A percentile compares a stretch with the other conserved stretches of the same genome.
Conservation (phyloP, 805 yeast genomes). For the Brettanomyces bruxellensis region DNA sequence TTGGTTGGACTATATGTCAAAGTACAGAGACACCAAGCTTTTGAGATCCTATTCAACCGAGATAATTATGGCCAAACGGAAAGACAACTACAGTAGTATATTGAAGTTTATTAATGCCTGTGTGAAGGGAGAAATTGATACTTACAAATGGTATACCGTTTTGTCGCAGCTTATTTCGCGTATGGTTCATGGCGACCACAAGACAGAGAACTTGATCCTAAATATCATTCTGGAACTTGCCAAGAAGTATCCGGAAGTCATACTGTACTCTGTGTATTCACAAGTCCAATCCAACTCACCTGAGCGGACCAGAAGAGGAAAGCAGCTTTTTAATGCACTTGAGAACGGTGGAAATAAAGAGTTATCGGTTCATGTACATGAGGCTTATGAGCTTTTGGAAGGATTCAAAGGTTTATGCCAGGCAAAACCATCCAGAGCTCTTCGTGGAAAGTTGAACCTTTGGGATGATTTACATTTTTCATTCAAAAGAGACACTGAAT, state of each 20-base stretch:
- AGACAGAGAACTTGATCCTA: constrained; percentile 46
- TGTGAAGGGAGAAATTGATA: constrained; percentile 34
- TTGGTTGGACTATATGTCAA: constrained; percentile 74
- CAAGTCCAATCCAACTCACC: constrained; percentile 50
- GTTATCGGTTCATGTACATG: constrained; percentile 15
- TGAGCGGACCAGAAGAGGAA: constrained; percentile 38
- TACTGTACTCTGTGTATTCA: constrained; percentile 78
- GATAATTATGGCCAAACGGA: constrained; percentile 21
- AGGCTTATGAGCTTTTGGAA: constrained; percentile 29
- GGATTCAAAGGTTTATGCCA: constrained; percentile 36
- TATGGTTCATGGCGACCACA: constrained; percentile 50
- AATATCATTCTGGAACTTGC: constrained; percentile 51
- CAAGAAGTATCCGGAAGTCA: constrained; percentile 64
- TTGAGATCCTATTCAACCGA: constrained; percentile 19
- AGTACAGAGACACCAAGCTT: constrained; percentile 20
- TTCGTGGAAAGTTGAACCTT: constrained; percentile 28
- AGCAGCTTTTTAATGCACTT: constrained; percentile 30
- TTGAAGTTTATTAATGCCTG: constrained; percentile 37
- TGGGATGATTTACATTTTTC: constrained; percentile 32
- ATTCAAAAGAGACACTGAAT: constrained; percentile 18
- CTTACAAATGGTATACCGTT: constrained; percentile 69
- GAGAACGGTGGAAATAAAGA: constrained; percentile 9
- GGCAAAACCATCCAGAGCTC: constrained; percentile 27
- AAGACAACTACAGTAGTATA: constrained; percentile 35
- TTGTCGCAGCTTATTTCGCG: constrained; percentile 82